A percentile compares a stretch with the other conserved stretches of the same genome.
These are phyloP conservation scores for Starmera dryadoides DNA, from an alignment of 805 yeast genomes.

Conservation along the genomic window DNA sequence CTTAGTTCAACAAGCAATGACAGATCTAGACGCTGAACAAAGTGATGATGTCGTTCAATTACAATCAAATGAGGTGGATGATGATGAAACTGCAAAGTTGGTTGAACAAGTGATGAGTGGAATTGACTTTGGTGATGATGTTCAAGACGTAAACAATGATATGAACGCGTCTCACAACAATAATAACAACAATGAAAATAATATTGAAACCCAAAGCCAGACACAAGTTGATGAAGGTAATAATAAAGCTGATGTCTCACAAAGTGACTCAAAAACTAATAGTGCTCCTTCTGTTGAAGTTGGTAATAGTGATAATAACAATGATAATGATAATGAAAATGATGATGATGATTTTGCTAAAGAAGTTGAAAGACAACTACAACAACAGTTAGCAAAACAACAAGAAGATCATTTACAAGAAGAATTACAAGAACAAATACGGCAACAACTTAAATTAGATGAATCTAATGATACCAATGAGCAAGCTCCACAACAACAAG, in stretches of 20 bases:
- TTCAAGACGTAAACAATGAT: background rate
- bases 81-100: slow-evolving; percentile 28
- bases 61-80: background rate
- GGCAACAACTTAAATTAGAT: slow-evolving; percentile 3
- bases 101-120: slow-evolving; percentile 27
- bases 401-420: background rate
- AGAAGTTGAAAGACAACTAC: slow-evolving; percentile 19
- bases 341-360: slow-evolving; percentile 21
- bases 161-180: too few relatives aligned
- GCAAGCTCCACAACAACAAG: background rate
- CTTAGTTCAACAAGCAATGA: slow-evolving; percentile 33
- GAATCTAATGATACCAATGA: background rate
- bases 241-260: slow-evolving; percentile 14
- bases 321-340: slow-evolving; percentile 9
- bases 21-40: slow-evolving; percentile 11
- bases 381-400: slow-evolving; percentile 11
- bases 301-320: slow-evolving; percentile 7
- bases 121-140: background rate
- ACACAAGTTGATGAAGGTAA: slow-evolving; percentile 10
- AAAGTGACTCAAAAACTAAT: slow-evolving; percentile 4
- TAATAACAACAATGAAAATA: slow-evolving; percentile 1
- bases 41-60: background rate
- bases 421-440: slow-evolving; percentile 3
- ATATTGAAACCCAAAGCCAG: slow-evolving; percentile 8
- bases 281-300: slow-evolving; percentile 3